Conservation (phyloP, 2,329 filamentous ascomycete species). For the Aureobasidium lini region DNA sequence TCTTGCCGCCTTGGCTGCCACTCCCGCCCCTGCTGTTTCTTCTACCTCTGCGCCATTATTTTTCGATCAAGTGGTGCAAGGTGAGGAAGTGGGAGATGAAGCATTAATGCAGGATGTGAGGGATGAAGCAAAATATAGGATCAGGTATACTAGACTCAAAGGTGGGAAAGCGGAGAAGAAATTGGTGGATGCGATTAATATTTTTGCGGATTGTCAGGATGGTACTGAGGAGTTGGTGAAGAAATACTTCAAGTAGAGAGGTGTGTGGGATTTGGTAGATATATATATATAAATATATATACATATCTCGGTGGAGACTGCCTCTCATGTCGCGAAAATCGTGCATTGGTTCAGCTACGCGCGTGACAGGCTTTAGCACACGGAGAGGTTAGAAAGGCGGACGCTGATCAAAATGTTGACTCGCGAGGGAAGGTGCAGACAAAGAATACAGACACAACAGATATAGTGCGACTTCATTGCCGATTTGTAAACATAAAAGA, state of each 20-base stretch:
- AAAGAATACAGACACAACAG: no score
- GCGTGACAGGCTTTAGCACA: no score
- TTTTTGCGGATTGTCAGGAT: conserved; percentile 15
- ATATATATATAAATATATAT: no score
- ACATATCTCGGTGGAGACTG: no score
- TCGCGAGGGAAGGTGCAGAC: no score
- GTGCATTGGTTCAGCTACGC: no score
- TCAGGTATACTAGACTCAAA: conserved; percentile 5
- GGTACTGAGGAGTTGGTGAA: not conserved
- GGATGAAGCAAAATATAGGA: conserved; percentile 3
- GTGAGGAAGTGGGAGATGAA: not conserved
- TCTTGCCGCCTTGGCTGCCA: conserved; percentile 29
- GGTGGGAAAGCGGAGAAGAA: conserved; percentile 12
- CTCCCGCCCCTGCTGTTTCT: not conserved
- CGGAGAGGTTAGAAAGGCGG: no score
- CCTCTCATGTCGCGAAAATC: no score
- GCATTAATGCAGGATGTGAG: not conserved
- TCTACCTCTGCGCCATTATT: not conserved
- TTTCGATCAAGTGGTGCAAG: not conserved
- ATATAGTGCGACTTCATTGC: no score
- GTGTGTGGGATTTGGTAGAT: no score
- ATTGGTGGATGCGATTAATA: conserved; percentile 15
- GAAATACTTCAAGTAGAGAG: not conserved
- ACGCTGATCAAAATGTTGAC: no score
- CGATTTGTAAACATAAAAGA: no score